Evolutionary conservation across 2,329 filamentous ascomycete genomes (phyloP).

Genomic region (Dactylonectria macrodidyma): DNA sequence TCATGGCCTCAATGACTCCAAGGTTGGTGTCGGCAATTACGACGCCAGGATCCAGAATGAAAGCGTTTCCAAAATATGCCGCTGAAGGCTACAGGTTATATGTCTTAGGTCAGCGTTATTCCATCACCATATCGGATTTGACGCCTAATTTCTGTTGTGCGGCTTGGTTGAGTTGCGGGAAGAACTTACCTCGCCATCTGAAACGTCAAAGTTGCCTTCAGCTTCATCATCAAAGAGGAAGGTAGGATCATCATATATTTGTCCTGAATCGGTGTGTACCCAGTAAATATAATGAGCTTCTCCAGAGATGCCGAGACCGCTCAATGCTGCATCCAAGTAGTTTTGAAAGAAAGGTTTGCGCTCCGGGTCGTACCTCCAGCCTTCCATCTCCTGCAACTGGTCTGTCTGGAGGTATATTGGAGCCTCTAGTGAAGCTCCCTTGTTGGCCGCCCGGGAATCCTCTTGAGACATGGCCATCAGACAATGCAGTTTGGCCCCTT

Average conservation of each 20-base stretch:
- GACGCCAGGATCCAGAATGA: conserved; percentile 9
- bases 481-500: conserved; percentile 13
- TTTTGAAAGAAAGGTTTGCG: not conserved
- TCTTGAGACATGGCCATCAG: conserved; percentile 14
- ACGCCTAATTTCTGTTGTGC: not conserved
- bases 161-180: not conserved
- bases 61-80: conserved; percentile 14
- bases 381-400: not conserved
- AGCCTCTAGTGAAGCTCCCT: conserved; percentile 18
- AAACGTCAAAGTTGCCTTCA: not conserved
- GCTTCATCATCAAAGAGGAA: not conserved
- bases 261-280: not conserved
- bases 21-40: conserved; percentile 23
- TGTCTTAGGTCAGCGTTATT: conserved; percentile 5
- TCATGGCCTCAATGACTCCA: not conserved
- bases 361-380: not conserved
- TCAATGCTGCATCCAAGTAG: conserved; percentile 18
- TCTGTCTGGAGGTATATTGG: conserved; percentile 3
- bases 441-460: conserved; percentile 1
- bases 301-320: not conserved
- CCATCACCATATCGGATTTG: not conserved
- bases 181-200: not conserved
- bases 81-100: not conserved
- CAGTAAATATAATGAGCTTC: conserved; percentile 2
- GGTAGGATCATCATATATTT: conserved; percentile 13